phyloP scores from a whole-genome alignment of 169 alveolate species.

The Plasmodium relictum region DNA sequence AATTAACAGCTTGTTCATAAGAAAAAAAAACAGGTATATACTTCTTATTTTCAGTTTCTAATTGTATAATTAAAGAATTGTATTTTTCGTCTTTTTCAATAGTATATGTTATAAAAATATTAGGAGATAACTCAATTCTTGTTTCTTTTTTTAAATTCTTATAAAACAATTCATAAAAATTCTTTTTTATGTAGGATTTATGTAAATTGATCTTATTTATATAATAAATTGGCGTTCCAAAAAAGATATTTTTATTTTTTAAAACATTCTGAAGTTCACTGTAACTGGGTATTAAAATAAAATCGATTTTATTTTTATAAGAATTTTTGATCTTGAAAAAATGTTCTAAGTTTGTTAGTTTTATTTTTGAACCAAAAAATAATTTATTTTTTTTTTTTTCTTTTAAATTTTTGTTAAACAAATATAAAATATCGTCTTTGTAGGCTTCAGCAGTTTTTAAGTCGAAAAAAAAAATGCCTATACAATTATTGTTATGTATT shows the following conservation, averaged over 20 bases:
- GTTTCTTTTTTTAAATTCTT: conserved; percentile 19
- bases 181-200: conserved; percentile 34
- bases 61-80: conserved; percentile 35
- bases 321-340: conserved; percentile 28
- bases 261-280: conserved; percentile 44
- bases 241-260: conserved; percentile 63
- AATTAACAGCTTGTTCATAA: conserved; percentile 48
- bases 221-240: conserved; percentile 71
- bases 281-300: conserved; percentile 52
- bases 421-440: conserved; percentile 51
- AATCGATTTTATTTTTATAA: conserved; percentile 25
- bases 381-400: conserved; percentile 50
- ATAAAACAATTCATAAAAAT: conserved; percentile 44
- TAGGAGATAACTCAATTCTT: conserved; percentile 46
- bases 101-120: conserved; percentile 44
- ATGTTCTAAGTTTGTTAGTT: conserved; percentile 41
- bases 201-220: conserved; percentile 37
- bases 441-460: conserved; percentile 76
- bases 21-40: conserved; percentile 71
- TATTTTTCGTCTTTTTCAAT: background rate
- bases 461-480: conserved; percentile 62
- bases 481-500: conserved; percentile 31
- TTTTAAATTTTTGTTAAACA: conserved; percentile 61
- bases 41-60: conserved; percentile 63
- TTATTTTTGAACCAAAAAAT: conserved; percentile 64